These are phyloP conservation scores for Stipa capillata DNA, from an alignment of 176 grass and related monocot genomes.

Conservation along the genomic window DNA sequence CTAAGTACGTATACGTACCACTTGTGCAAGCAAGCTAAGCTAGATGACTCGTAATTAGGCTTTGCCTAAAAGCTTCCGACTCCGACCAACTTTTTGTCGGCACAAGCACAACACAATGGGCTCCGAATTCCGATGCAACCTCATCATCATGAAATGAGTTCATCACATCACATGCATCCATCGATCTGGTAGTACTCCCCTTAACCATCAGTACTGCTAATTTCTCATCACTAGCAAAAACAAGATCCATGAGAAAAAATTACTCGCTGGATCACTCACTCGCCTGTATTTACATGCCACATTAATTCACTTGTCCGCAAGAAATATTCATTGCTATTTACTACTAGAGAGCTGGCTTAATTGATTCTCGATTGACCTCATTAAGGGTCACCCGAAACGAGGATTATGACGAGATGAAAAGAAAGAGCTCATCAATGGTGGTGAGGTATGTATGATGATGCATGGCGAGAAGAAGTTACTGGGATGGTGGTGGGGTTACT, in stretches of 20 bases:
- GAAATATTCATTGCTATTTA: not conserved
- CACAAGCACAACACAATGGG: not conserved
- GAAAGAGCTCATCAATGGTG: not conserved
- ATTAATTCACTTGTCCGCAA: not conserved
- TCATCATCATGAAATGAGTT: not conserved
- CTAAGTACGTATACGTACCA: no score
- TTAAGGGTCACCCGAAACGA: not conserved
- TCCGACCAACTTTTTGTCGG: not conserved
- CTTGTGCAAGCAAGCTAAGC: not conserved
- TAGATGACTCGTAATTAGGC: not conserved
- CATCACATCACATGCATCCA: not conserved
- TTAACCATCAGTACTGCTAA: not conserved
- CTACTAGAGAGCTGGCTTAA: not conserved
- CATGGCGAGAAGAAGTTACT: not conserved
- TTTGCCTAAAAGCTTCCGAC: not conserved
- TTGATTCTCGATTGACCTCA: not conserved
- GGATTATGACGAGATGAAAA: not conserved
- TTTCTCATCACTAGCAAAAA: no score
- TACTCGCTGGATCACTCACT: not conserved
- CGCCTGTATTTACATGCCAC: constrained; percentile 32
- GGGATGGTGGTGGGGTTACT: not conserved
- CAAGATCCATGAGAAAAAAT: no score
- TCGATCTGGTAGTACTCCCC: no score
- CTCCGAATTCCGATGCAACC: not conserved
- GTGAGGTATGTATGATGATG: not conserved